A percentile compares a stretch with the other conserved stretches of the same genome.
Conservation (phyloP, 2,329 filamentous ascomycete species). For the Drechmeria coniospora region DNA sequence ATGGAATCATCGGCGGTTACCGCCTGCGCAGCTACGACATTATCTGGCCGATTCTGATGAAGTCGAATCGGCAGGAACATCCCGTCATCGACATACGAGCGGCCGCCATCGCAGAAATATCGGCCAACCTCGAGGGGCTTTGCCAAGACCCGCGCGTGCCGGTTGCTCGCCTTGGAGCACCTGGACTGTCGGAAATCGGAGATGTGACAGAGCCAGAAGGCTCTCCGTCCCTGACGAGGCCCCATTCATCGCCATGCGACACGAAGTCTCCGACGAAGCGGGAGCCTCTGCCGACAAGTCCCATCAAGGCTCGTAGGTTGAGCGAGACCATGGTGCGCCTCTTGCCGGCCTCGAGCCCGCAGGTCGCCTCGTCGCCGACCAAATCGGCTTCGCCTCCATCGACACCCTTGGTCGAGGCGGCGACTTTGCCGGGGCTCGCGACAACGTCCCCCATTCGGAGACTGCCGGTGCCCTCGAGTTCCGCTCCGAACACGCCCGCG, state of each 20-base stretch:
- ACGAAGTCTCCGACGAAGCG: slow-evolving; percentile 17
- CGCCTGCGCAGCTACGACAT: slow-evolving; percentile 11
- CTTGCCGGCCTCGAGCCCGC: slow-evolving; percentile 10
- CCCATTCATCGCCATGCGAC: slow-evolving; percentile 9
- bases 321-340: slow-evolving; percentile 15
- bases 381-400: slow-evolving; percentile 14
- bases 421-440: slow-evolving; percentile 1
- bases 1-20: slow-evolving; percentile 11
- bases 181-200: slow-evolving; percentile 12
- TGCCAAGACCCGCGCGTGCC: slow-evolving; percentile 9
- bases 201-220: slow-evolving; percentile 15
- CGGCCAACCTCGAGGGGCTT: slow-evolving; percentile 7
- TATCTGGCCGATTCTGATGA: slow-evolving; percentile 11
- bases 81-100: slow-evolving; percentile 10
- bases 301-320: slow-evolving; percentile 12
- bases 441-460: neutral
- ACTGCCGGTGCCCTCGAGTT: slow-evolving; percentile 3
- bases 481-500: no score
- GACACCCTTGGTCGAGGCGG: slow-evolving; percentile 9
- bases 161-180: slow-evolving; percentile 9
- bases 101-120: slow-evolving; percentile 12
- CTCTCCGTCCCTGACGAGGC: slow-evolving; percentile 8
- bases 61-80: slow-evolving; percentile 8
- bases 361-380: slow-evolving; percentile 13
- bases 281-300: slow-evolving; percentile 11